phyloP scores from a whole-genome alignment of 192 early-diverging fungal genomes.

The Backusella sp. region DNA sequence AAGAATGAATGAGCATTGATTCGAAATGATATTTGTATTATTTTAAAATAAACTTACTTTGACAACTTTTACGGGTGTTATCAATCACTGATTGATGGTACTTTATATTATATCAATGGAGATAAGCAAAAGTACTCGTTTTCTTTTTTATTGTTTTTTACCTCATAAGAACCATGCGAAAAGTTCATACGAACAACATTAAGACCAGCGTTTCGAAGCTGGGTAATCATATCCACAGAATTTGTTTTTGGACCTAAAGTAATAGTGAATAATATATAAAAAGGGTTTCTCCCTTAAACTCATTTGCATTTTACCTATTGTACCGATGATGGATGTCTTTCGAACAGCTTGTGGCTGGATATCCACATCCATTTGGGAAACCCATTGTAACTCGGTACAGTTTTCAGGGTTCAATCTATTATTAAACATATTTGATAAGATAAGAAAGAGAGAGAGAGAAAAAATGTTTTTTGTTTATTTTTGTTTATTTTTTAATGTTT shows the following conservation, averaged over 20 bases:
- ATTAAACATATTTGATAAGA: neutral
- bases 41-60: conserved; percentile 39
- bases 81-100: conserved; percentile 67
- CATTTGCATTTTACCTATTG: conserved; percentile 50
- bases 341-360: conserved; percentile 56
- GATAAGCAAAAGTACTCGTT: neutral
- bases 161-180: conserved; percentile 58
- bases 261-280: neutral
- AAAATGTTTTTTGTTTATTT: neutral
- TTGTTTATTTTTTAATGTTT: neutral
- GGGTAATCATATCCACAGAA: conserved; percentile 69
- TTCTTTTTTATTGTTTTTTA: neutral
- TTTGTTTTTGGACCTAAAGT: conserved; percentile 68
- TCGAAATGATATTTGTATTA: neutral
- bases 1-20: neutral
- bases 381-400: conserved; percentile 74
- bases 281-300: neutral
- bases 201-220: conserved; percentile 73
- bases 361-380: conserved; percentile 65
- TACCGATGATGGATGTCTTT: conserved; percentile 84
- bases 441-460: neutral
- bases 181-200: conserved; percentile 84
- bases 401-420: conserved; percentile 26
- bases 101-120: conserved; percentile 16
- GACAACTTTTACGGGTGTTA: conserved; percentile 47